Base-by-base conservation (phyloP, 192 early-diverging fungal species). In the Anaeromyces robustus region DNA sequence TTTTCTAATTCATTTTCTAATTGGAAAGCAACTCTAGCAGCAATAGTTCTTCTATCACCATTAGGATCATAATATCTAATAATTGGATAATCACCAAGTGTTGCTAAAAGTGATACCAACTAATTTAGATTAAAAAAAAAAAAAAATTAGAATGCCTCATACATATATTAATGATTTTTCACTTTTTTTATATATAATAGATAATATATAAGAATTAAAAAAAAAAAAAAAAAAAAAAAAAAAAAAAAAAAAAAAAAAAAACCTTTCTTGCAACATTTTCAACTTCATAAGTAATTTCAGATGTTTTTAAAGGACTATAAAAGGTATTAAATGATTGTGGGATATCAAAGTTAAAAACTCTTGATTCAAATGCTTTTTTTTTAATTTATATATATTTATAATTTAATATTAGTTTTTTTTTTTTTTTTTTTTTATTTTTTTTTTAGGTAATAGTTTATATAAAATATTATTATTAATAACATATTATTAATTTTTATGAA, bases 1-100 rank as follows among this genome's bases (percentile, higher is more conserved):
- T 91, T 86, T 82, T 98, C 98, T 77, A 98, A 89, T 82, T 98
- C 95, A 4, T 83, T 83, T 81, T 98, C 39, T 94, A 81, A 81
- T 90, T 89, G 12, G 96, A 96, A 43, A 98, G 86, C 79, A 90
- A 91, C 80, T 89, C 92, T 30, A 95, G 88, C 82, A 94, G 89
- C 87, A 86, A 39, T 89, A 82, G 14, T 92, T 92, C 30, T 92
- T 88, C 81, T 92, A 82, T 78, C 93, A 87, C n/a, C 87, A 84
- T 77, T 93, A 31, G 95, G 93, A 77, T 91, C 89, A 86, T 94
- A 92, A 82, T 96, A 98, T 37, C 98, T 90, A 81, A 99, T 95
- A 41, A 94, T 90, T 4, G 98, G 98, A 81, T 92, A 93, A 79
- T 97, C 96, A 39, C 95, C 96, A 29, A 98, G 84, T 13, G 94